Base-by-base conservation (phyloP, 2,329 filamentous ascomycete species). In the Hawksworthiomyces lignivorus region DNA sequence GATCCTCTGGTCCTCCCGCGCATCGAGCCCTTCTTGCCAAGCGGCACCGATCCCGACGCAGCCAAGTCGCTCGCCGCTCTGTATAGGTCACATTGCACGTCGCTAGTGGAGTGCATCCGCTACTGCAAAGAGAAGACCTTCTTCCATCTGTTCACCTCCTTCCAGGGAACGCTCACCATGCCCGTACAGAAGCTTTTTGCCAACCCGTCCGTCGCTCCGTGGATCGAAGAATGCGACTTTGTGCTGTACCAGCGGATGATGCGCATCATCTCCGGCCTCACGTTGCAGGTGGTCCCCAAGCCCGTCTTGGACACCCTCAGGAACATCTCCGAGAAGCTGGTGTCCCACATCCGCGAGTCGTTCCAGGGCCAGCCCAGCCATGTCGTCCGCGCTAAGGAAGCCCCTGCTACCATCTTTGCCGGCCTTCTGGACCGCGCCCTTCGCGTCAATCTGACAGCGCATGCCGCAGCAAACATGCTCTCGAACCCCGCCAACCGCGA, bases 91-190 rank as follows among this genome's bases (percentile, higher is more conserved):
- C 90, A 97, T 58, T 95, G 89, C 60, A 96, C 92, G 12, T 96
- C 89, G 1, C 74, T 98, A 5, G 84, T 98, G 24, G 92, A 98
- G 62, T 90, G 87, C 53, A 88, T 98, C 48, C 84, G 92, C 22
- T 97, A 87, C 61, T 96, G 90, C 71, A 94, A 92, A 57, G 87
- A 96, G 62, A 94, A 95, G 65, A 90, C 88, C 7, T 94, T 98
- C 60, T 94, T 95, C 59, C 87, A 94, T 51, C 76, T 96, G 14
- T 95, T 94, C 59, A 89, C 85, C 6, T 92, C 90, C 1, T 97
- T 98, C 60, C 87, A 95, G 56, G 92, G 92, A 42, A 97, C 89
- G 2, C 75, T 98, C 54, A 98, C 92, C 1, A 94, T 96, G 62
- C 92, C 92, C 6, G 90, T 97, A 4, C 88, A 96, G 61, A 96